A percentile compares a stretch with the other conserved stretches of the same genome.
Conservation (phyloP, 805 yeast species). For the Cyberlindnera euphorbiiphila region DNA sequence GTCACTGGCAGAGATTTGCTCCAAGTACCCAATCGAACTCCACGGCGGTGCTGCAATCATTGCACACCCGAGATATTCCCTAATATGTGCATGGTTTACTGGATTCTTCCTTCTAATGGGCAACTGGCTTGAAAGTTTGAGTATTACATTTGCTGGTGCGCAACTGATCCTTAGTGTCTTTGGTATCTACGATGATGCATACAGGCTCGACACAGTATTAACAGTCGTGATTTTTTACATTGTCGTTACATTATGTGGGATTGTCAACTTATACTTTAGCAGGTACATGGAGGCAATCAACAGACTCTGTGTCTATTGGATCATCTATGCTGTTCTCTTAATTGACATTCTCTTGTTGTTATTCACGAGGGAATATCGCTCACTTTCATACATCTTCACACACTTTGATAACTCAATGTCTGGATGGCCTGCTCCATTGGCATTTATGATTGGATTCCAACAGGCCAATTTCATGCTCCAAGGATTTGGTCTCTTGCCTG, state of each 20-base stretch:
- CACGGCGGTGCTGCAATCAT: conserved; percentile 75
- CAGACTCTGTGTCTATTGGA: conserved; percentile 70
- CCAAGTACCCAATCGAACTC: conserved; percentile 73
- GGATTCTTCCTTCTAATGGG: conserved; percentile 76
- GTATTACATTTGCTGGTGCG: conserved; percentile 72
- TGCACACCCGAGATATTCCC: conserved; percentile 54
- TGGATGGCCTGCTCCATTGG: conserved; percentile 70
- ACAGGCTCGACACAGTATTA: conserved; percentile 51
- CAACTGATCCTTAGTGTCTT: conserved; percentile 66
- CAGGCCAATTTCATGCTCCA: conserved; percentile 76
- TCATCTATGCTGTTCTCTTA: conserved; percentile 62
- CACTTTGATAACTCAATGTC: conserved; percentile 67
- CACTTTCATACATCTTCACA: conserved; percentile 55
- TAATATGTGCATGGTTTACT: conserved; percentile 66
- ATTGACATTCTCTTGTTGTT: conserved; percentile 61
- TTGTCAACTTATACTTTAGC: conserved; percentile 60
- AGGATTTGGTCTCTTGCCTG: conserved; percentile 78
- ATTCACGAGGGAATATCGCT: conserved; percentile 54
- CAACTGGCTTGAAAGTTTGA: conserved; percentile 72
- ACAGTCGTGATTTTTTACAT: conserved; percentile 55
- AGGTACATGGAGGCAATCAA: conserved; percentile 59
- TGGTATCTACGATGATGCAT: conserved; percentile 56
- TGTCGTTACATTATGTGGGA: conserved; percentile 55
- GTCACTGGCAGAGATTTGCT: conserved; percentile 72
- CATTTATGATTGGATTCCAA: conserved; percentile 74